phyloP scores from a whole-genome alignment of 257 asterid species.

The Verbascum thapsus region DNA sequence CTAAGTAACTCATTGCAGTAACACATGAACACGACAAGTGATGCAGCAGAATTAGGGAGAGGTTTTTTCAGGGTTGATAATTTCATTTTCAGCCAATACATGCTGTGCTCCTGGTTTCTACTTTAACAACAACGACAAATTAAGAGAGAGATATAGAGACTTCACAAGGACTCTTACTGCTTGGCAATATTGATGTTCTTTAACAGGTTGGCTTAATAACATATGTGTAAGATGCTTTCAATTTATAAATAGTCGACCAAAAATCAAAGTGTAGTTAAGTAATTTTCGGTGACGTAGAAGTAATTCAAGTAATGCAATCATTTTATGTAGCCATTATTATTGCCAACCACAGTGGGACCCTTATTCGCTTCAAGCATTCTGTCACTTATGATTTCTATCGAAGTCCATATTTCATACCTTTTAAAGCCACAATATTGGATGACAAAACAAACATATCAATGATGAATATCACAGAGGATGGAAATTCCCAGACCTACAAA shows the following conservation, averaged over 20 bases:
- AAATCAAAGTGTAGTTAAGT: background rate
- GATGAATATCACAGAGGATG: constrained; percentile 64
- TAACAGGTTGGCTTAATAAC: background rate
- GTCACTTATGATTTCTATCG: background rate
- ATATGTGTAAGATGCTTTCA: background rate
- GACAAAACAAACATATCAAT: constrained; percentile 78
- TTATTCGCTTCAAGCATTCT: constrained; percentile 16
- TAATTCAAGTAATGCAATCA: constrained; percentile 17
- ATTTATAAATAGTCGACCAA: background rate
- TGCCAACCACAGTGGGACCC: background rate
- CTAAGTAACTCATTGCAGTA: background rate
- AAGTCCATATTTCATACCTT: constrained; percentile 46
- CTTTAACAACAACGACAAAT: too few species aligned
- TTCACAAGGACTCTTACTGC: too few species aligned
- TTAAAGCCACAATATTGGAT: constrained; percentile 75
- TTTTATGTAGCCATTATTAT: constrained; percentile 2
- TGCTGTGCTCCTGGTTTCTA: too few species aligned
- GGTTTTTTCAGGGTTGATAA: background rate
- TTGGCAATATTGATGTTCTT: too few species aligned
- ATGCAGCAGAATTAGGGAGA: background rate
- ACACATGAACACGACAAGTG: background rate
- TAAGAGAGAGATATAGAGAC: too few species aligned
- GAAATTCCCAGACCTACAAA: constrained; percentile 86
- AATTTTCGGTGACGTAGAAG: background rate
- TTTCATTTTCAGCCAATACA: too few species aligned